Percentiles rank a stretch among this genome's conserved stretches.
These are phyloP conservation scores for Boletus rubroflammeus DNA, from an alignment of 768 basidiomycete genomes.

Conservation along the genomic window DNA sequence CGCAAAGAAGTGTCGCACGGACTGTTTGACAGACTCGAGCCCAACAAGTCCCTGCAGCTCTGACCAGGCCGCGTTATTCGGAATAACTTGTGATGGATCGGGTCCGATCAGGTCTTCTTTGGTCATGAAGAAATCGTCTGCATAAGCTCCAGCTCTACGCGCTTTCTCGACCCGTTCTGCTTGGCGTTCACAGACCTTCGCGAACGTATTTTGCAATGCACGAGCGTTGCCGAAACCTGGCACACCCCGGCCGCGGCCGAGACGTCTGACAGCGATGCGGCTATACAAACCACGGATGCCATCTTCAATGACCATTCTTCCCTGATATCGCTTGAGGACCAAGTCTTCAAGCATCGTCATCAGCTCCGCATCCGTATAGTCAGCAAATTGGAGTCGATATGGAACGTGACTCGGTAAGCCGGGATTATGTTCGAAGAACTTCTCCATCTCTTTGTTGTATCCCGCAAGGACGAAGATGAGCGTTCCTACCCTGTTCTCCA, in stretches of 20 bases:
- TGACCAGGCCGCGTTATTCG: constrained; percentile 46
- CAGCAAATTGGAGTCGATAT: constrained; percentile 52
- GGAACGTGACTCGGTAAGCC: constrained; percentile 69
- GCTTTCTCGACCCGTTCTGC: constrained; percentile 44
- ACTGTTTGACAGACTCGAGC: constrained; percentile 53
- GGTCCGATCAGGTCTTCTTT: constrained; percentile 64
- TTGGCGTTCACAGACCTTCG: constrained; percentile 48
- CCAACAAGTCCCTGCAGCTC: constrained; percentile 53
- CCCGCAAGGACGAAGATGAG: constrained; percentile 70
- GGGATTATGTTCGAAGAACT: constrained; percentile 74
- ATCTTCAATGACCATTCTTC: constrained; percentile 53
- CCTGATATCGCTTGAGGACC: constrained; percentile 44
- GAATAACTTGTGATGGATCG: constrained; percentile 49
- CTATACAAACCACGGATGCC: constrained; percentile 51
- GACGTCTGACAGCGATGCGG: constrained; percentile 32
- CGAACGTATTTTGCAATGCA: constrained; percentile 50
- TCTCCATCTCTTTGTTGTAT: constrained; percentile 70
- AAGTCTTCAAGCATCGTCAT: constrained; percentile 49
- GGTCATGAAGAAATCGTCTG: constrained; percentile 50
- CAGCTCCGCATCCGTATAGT: constrained; percentile 58
- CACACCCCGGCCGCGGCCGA: constrained; percentile 15
- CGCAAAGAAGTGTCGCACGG: constrained; percentile 45
- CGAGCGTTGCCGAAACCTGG: constrained; percentile 69
- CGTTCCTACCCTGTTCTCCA: constrained; percentile 65
- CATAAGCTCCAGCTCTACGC: constrained; percentile 35